Evolutionary conservation across 31 red algal species (phyloP).

Genomic region (Odonthalia washingtoniensis): DNA sequence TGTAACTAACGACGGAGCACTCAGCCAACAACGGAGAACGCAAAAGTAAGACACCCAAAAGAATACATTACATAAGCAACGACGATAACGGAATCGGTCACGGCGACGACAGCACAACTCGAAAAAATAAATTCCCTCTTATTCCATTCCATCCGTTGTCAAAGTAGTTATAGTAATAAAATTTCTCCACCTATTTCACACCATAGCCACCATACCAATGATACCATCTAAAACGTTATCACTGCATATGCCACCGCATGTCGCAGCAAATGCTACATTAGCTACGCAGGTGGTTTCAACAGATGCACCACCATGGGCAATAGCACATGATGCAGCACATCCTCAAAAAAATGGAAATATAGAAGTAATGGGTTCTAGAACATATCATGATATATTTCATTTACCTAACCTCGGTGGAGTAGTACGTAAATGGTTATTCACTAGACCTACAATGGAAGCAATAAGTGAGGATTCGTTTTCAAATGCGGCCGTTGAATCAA

Average conservation of each 20-base stretch:
- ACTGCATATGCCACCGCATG: constrained; percentile 55
- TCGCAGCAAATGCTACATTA: constrained; percentile 34
- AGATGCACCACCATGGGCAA: constrained; percentile 60
- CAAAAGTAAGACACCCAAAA: no score
- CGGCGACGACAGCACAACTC: no score
- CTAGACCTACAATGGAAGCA: constrained; percentile 56
- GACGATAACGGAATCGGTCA: no score
- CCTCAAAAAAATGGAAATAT: constrained; percentile 24
- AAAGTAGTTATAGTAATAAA: no score
- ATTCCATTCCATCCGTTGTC: no score
- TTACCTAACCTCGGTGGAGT: constrained; percentile 49
- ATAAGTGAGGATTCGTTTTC: constrained; percentile 61
- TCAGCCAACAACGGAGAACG: no score
- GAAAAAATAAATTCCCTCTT: no score
- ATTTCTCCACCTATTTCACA: no score
- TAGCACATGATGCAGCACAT: constrained; percentile 30
- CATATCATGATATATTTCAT: constrained; percentile 46
- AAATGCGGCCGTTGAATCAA: constrained; percentile 57
- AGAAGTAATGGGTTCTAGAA: constrained; percentile 26
- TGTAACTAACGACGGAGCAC: no score
- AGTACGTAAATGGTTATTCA: constrained; percentile 72
- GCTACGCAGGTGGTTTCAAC: constrained; percentile 55
- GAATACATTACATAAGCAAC: no score
- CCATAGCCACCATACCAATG: no score
- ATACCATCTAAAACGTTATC: no score